phyloP scores from a whole-genome alignment of 148 eudicot genomes.

The Cornus florida region DNA sequence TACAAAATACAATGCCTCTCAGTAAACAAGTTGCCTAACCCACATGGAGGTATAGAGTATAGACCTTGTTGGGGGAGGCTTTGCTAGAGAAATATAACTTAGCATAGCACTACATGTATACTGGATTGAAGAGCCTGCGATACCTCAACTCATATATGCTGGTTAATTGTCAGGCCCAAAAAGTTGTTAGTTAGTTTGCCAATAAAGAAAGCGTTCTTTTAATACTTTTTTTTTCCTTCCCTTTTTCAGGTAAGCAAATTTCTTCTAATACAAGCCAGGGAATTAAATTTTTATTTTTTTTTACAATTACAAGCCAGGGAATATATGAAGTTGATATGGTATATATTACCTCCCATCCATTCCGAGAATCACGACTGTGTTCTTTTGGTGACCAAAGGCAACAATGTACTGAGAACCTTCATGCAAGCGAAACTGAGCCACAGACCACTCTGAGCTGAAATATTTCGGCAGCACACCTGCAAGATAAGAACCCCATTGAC shows the following conservation, averaged over 20 bases:
- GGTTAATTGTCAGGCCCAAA: neutral
- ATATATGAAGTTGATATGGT: neutral
- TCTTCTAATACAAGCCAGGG: neutral
- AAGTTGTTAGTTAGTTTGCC: too few relatives aligned
- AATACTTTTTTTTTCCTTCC: neutral
- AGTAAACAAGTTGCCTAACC: too few relatives aligned
- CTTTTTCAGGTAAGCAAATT: neutral
- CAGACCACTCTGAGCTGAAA: slow-evolving; percentile 71
- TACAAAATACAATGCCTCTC: too few relatives aligned
- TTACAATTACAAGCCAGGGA: too few relatives aligned
- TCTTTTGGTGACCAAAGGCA: slow-evolving; percentile 61
- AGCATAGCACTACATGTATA: neutral
- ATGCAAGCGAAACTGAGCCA: slow-evolving; percentile 61
- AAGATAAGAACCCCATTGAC: slow-evolving; percentile 19
- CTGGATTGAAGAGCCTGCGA: neutral
- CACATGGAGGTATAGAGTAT: too few relatives aligned
- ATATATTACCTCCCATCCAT: slow-evolving; percentile 68
- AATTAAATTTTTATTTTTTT: too few relatives aligned
- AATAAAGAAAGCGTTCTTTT: too few relatives aligned
- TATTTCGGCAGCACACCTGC: slow-evolving; percentile 69
- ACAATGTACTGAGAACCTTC: slow-evolving; percentile 54
- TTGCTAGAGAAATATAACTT: neutral
- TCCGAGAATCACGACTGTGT: slow-evolving; percentile 57
- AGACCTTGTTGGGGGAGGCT: neutral
- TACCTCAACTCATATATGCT: neutral